Conservation (phyloP, 805 yeast species). For the Kodamaea jinghongensis region DNA sequence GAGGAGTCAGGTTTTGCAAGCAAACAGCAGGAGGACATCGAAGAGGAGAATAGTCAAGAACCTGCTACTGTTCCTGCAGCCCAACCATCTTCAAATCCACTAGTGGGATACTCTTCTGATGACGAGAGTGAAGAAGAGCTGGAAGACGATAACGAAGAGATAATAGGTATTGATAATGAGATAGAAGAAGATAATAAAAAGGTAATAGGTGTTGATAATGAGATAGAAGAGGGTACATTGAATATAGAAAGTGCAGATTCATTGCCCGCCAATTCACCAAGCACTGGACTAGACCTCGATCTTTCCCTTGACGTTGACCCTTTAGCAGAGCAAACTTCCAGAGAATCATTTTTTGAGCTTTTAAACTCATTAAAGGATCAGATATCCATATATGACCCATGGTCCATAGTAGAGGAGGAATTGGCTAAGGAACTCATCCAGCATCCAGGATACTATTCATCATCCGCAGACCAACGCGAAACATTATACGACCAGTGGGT, state of each 20-base stretch:
- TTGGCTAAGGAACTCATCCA: conserved; percentile 25
- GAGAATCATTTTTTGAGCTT: conserved; percentile 21
- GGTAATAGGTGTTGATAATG: no score
- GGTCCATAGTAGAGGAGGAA: conserved; percentile 39
- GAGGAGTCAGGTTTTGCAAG: background rate
- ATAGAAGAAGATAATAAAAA: no score
- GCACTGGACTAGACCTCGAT: background rate
- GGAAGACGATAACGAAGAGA: conserved; percentile 4
- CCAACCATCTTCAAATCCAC: no score
- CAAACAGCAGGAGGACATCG: no score
- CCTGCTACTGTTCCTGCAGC: no score
- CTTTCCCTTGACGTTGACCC: no score
- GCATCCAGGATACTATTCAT: conserved; percentile 27
- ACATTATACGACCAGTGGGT: conserved; percentile 27
- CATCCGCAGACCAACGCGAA: conserved; percentile 20
- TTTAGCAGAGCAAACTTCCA: no score
- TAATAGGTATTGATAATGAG: no score
- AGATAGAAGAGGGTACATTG: no score
- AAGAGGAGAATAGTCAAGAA: no score
- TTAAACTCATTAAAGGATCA: conserved; percentile 22
- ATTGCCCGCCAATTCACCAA: no score
- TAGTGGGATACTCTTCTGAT: background rate
- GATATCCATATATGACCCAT: conserved; percentile 35
- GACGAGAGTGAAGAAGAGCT: conserved; percentile 7
- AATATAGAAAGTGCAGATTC: no score